Conservation (phyloP, 306 rosid genomes). For the Mimosa pudica region DNA sequence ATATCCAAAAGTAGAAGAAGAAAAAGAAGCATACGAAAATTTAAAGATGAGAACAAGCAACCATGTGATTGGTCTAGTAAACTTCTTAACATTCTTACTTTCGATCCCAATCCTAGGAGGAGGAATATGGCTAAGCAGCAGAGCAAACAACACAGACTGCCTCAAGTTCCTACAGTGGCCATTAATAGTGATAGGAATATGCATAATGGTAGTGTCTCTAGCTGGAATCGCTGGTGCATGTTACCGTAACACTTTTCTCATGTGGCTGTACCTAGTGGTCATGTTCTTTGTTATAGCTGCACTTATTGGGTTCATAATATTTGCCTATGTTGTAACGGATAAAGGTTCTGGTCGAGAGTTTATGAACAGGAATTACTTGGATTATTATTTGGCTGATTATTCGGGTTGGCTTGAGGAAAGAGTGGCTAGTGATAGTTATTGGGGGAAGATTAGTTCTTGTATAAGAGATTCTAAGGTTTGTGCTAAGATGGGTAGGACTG, state of each 20-base stretch:
- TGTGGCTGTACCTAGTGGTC: constrained; percentile 68
- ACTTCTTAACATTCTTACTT: constrained; percentile 82
- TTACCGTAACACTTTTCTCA: constrained; percentile 76
- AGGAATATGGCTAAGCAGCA: constrained; percentile 88
- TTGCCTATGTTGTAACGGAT: constrained; percentile 85
- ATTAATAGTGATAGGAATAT: constrained; percentile 61
- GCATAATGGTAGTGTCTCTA: constrained; percentile 69
- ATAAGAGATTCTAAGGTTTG: constrained; percentile 72
- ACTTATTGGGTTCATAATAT: constrained; percentile 78
- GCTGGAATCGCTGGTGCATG: constrained; percentile 95
- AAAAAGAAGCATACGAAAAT: no score
- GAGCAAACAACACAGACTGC: constrained; percentile 94
- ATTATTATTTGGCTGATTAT: constrained; percentile 65
- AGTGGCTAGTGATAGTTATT: constrained; percentile 52
- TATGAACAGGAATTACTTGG: constrained; percentile 44
- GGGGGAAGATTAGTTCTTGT: constrained; percentile 77
- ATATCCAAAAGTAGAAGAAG: neutral
- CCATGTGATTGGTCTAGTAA: constrained; percentile 70
- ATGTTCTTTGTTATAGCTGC: constrained; percentile 80
- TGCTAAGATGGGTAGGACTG: constrained; percentile 32
- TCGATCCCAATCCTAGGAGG: constrained; percentile 91
- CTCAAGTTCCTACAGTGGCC: constrained; percentile 98
- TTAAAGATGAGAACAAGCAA: constrained; percentile 68
- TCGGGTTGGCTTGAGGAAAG: constrained; percentile 81
- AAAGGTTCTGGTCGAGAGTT: constrained; percentile 70